phyloP scores from a whole-genome alignment of 192 early-diverging fungal species.

The Allomyces javanicus region DNA sequence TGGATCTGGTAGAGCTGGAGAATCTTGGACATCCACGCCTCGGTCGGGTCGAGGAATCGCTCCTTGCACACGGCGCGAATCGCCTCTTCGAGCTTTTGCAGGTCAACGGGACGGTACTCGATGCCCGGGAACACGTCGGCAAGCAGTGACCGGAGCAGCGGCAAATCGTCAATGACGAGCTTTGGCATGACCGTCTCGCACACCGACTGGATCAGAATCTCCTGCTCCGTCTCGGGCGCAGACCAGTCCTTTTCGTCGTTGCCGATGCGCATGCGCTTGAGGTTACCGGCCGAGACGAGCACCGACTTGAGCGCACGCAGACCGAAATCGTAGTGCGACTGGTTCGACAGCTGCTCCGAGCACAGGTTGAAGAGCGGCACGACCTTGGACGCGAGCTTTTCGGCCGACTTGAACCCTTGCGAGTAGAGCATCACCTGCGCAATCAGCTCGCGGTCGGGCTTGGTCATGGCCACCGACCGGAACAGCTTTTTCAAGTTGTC shows the following conservation, averaged over 20 bases:
- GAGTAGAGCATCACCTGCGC: constrained; percentile 99
- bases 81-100: constrained; percentile 49
- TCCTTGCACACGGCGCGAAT: constrained; percentile 57
- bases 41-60: constrained; percentile 49
- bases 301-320: constrained; percentile 97
- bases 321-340: constrained; percentile 99
- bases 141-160: constrained; percentile 62
- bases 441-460: constrained; percentile 92
- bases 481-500: constrained; percentile 99
- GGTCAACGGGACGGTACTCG: constrained; percentile 55
- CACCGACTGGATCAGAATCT: constrained; percentile 88
- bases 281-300: constrained; percentile 92
- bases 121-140: constrained; percentile 89
- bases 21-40: constrained; percentile 87
- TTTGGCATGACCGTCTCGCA: constrained; percentile 95
- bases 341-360: constrained; percentile 78
- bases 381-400: constrained; percentile 80
- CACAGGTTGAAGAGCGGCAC: constrained; percentile 95
- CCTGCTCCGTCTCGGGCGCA: constrained; percentile 57
- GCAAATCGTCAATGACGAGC: constrained; percentile 90
- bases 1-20: constrained; percentile 97
- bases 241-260: constrained; percentile 31
- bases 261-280: constrained; percentile 68
- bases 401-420: constrained; percentile 94
- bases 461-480: constrained; percentile 96